Evolutionary conservation across 805 yeast genomes (phyloP).

Genomic region (Ogataea kodamae): DNA sequence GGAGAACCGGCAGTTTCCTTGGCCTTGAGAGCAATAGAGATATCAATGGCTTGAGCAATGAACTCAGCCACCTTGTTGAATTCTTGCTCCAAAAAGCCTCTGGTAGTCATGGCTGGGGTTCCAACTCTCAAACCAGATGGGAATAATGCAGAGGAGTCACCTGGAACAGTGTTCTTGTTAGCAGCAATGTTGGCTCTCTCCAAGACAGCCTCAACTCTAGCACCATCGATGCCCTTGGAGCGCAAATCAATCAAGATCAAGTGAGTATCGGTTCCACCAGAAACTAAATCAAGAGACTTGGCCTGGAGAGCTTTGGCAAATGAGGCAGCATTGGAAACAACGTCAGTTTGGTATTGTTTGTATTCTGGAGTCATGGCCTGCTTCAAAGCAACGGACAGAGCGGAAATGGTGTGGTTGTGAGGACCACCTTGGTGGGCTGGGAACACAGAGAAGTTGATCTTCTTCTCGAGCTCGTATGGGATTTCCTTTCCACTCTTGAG

Average conservation of each 20-base stretch:
- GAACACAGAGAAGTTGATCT: conserved; percentile 94
- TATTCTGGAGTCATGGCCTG: conserved; percentile 90
- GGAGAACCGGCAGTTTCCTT: conserved; percentile 55
- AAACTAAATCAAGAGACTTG: conserved; percentile 74
- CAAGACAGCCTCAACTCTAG: conserved; percentile 86
- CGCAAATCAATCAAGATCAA: conserved; percentile 81
- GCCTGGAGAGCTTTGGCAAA: conserved; percentile 65
- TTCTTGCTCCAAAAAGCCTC: conserved; percentile 81
- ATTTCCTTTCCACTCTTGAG: conserved; percentile 84
- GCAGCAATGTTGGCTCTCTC: conserved; percentile 92
- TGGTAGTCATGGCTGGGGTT: conserved; percentile 97
- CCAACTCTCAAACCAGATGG: conserved; percentile 98
- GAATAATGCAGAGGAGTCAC: conserved; percentile 91
- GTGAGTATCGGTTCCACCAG: conserved; percentile 94
- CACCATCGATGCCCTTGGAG: conserved; percentile 85
- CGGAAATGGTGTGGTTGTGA: conserved; percentile 96
- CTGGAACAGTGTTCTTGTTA: conserved; percentile 94
- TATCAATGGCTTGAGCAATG: conserved; percentile 73
- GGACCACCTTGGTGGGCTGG: conserved; percentile 99
- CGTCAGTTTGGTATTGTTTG: conserved; percentile 78
- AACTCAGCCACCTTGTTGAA: conserved; percentile 76
- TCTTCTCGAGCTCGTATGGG: conserved; percentile 81
- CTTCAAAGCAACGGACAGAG: conserved; percentile 90
- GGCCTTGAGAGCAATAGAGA: conserved; percentile 59
- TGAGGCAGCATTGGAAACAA: conserved; percentile 73